These are phyloP conservation scores for Solanum raphanifolium DNA, from an alignment of 257 asterid genomes.

Conservation along the genomic window DNA sequence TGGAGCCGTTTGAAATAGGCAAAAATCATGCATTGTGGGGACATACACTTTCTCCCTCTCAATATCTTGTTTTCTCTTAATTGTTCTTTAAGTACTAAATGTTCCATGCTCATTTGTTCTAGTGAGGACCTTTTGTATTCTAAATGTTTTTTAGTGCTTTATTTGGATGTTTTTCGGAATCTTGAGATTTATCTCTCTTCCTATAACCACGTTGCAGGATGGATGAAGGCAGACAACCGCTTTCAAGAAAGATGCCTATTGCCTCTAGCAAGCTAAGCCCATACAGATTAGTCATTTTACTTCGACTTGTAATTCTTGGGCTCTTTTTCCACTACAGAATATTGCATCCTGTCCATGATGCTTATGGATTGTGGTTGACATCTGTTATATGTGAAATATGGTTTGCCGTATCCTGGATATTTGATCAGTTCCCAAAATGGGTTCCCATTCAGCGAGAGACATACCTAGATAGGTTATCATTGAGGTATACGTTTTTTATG, in stretches of 20 bases:
- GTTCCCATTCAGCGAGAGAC: slow-evolving; percentile 83
- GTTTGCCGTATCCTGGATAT: slow-evolving; percentile 96
- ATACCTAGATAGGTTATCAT: slow-evolving; percentile 76
- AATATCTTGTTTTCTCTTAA: background rate
- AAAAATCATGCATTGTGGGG: background rate
- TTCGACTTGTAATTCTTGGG: slow-evolving; percentile 77
- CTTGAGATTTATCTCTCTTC: background rate
- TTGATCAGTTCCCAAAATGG: slow-evolving; percentile 95
- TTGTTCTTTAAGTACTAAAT: background rate
- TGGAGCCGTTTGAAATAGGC: background rate
- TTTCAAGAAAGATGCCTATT: slow-evolving; percentile 78
- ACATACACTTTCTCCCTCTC: background rate
- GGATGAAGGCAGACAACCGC: slow-evolving; percentile 99
- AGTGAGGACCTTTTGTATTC: background rate
- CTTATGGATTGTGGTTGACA: slow-evolving; percentile 89
- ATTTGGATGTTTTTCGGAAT: background rate
- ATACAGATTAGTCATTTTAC: slow-evolving; percentile 69
- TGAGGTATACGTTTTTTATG: slow-evolving; percentile 39
- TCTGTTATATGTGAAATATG: slow-evolving; percentile 93
- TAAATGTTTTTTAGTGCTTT: background rate
- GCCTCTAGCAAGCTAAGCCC: slow-evolving; percentile 94
- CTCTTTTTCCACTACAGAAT: slow-evolving; percentile 88
- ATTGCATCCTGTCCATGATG: slow-evolving; percentile 79
- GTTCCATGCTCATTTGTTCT: background rate
- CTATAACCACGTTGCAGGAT: slow-evolving; percentile 36